A percentile compares a stretch with the other conserved stretches of the same genome.
Evolutionary conservation across 129 eudicot species (phyloP).

Genomic region (Kitagawia praeruptora): DNA sequence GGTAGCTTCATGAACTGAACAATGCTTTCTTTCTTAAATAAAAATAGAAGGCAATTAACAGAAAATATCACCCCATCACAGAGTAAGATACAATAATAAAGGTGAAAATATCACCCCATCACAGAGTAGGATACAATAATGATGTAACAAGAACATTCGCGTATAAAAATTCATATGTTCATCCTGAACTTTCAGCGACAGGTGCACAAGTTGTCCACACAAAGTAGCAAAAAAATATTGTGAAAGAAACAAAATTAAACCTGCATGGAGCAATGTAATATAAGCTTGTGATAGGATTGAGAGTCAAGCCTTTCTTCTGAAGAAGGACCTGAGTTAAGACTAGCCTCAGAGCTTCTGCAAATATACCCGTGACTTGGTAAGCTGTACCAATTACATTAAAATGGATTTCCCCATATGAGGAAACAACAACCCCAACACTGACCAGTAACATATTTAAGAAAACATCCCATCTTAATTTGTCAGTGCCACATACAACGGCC

Average conservation of each 20-base stretch:
- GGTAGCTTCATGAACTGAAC: background rate
- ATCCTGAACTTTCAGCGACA: background rate
- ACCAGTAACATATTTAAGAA: conserved; percentile 89
- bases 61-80: background rate
- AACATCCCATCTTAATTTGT: conserved; percentile 88
- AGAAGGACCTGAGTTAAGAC: conserved; percentile 94
- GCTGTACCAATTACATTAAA: conserved; percentile 87
- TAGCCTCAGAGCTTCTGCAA: conserved; percentile 96
- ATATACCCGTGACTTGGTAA: conserved; percentile 88
- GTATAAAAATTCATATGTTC: background rate
- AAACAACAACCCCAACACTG: conserved; percentile 88
- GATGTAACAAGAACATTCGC: background rate
- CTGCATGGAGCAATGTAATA: conserved; percentile 99
- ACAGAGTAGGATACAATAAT: background rate
- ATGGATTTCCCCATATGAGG: conserved; percentile 95
- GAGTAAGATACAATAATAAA: background rate
- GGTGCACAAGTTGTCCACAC: background rate
- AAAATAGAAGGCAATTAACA: background rate
- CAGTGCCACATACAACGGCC: conserved; percentile 97
- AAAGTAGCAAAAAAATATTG: background rate
- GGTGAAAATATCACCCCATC: background rate
- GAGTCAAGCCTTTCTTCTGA: conserved; percentile 90
- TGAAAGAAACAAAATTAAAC: conserved; percentile 24
- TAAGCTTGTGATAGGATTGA: conserved; percentile 90
- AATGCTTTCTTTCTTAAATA: background rate